phyloP scores from a whole-genome alignment of 768 basidiomycete genomes.

The Strobilomyces confusus region DNA sequence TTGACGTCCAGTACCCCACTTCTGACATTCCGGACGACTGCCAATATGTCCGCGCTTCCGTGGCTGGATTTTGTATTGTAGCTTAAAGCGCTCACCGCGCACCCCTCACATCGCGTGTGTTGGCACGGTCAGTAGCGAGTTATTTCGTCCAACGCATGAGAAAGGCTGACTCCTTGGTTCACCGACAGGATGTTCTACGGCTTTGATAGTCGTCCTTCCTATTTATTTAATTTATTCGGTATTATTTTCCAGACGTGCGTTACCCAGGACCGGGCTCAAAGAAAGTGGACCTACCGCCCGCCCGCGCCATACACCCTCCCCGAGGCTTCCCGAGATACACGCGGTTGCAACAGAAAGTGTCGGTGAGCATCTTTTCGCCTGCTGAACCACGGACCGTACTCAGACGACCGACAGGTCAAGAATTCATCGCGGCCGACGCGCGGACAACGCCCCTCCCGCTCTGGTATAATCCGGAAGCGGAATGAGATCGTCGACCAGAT shows the following conservation, averaged over 20 bases:
- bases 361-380: slow-evolving; percentile 16
- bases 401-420: slow-evolving; percentile 52
- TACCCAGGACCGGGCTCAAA: neutral
- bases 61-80: neutral
- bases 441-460: slow-evolving; percentile 67
- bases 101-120: neutral
- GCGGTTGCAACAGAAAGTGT: slow-evolving; percentile 24
- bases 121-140: neutral
- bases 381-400: neutral
- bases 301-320: slow-evolving; percentile 1
- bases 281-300: neutral
- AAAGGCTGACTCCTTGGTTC: neutral
- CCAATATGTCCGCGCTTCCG: neutral
- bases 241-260: neutral
- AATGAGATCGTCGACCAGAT: slow-evolving; percentile 51
- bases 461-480: slow-evolving; percentile 54
- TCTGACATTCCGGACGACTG: slow-evolving; percentile 1
- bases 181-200: slow-evolving; percentile 2
- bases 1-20: neutral
- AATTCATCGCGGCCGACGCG: slow-evolving; percentile 85
- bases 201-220: slow-evolving; percentile 4
- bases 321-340: slow-evolving; percentile 9
- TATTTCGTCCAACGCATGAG: neutral
- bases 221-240: slow-evolving; percentile 11
- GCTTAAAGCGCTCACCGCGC: neutral